These are phyloP conservation scores for Colletotrichum cordylinicola DNA, from an alignment of 2,329 filamentous ascomycete species.

Conservation along the genomic window DNA sequence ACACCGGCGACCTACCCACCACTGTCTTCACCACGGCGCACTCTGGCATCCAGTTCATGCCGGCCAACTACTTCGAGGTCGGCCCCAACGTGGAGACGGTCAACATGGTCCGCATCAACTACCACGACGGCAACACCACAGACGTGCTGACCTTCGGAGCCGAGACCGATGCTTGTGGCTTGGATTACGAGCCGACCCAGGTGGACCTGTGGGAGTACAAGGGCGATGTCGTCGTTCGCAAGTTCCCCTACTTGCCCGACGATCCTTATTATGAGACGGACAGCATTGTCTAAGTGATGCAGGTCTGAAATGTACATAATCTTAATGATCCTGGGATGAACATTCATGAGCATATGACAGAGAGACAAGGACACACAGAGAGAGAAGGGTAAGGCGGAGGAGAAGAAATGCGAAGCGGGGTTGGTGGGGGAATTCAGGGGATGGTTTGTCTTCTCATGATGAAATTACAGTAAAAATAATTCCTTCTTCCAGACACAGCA, in stretches of 20 bases:
- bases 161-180: slow-evolving; percentile 31
- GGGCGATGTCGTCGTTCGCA: slow-evolving; percentile 13
- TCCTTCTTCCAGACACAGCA: not conserved
- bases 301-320: not conserved
- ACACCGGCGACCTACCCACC: slow-evolving; percentile 54
- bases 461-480: not conserved
- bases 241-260: slow-evolving; percentile 10
- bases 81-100: slow-evolving; percentile 32
- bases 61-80: slow-evolving; percentile 44
- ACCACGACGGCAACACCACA: slow-evolving; percentile 34
- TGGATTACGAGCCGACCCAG: slow-evolving; percentile 31
- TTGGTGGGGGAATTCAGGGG: not conserved
- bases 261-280: slow-evolving; percentile 11
- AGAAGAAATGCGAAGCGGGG: not conserved
- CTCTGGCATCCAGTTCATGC: slow-evolving; percentile 42
- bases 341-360: slow-evolving; percentile 23
- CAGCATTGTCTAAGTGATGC: not conserved
- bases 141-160: slow-evolving; percentile 38
- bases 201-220: slow-evolving; percentile 34
- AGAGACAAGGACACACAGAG: not conserved
- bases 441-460: not conserved
- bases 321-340: not conserved
- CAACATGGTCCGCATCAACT: slow-evolving; percentile 40
- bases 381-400: not conserved
- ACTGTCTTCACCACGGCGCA: slow-evolving; percentile 52